Evolutionary conservation across 805 yeast genomes (phyloP), one percentile per base, ranked within the genome.

Genomic region (Pichia heedii): DNA sequence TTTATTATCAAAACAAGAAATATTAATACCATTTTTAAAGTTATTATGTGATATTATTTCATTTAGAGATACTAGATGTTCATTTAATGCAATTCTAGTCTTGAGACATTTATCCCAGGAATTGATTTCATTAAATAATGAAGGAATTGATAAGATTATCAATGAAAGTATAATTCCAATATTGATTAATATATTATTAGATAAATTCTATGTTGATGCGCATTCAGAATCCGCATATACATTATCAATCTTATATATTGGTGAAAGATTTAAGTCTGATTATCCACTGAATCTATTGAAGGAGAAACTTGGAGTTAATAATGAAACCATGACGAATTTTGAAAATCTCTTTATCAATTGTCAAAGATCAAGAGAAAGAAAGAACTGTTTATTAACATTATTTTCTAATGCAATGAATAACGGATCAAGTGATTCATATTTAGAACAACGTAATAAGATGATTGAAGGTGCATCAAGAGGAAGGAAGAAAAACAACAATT

Each of bases 191-290:
- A 78, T 90, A 4, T 65, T 90, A 40, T 68, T 74, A 39, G 93
- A 85, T 54, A 81, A 78, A 44, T 80, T 84, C 48, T 86, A 84
- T 60, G 76, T 75, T 37, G 98, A 90, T 54, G 84, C 93, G 0
- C 95, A 89, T 51, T 76, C 81, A 16, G 98, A 90, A 59, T 95
- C 94, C 1, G 89, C 94, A n/a, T 81, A 84, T 45, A 84, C 94
- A 1, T 72, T 90, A 46, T 83, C 96, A 0, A 77, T 83, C 3
- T 66, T 90, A 38, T 89, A 87, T 59, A 74, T 86, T 54, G 77
- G 83, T 9, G 68, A 86, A 53, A 70, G 90, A 42, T 69, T 79
- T 33, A 80, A 81, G 57, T 78, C 82, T 47, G 75, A 78, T 46
- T 76, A 77, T 57, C 88, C 90, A 7, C 79, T 83, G 5, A 68